Percentiles rank a stretch among this genome's conserved stretches.
Evolutionary conservation across 331 rosid genomes (phyloP).

Genomic region (Stylosanthes scabra): DNA sequence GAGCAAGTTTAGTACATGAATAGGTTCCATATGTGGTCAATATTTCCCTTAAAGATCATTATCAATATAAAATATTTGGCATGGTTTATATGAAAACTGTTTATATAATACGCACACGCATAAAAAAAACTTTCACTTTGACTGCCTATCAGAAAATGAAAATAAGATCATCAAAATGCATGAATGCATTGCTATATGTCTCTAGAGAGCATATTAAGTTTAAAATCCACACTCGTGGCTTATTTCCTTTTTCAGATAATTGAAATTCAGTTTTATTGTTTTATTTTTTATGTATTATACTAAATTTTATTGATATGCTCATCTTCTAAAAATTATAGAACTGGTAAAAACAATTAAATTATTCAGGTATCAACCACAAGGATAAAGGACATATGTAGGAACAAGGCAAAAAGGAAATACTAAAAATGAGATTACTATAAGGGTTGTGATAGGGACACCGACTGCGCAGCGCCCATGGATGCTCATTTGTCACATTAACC

Average conservation of each 20-base stretch:
- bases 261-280: not conserved
- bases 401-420: not conserved
- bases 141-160: not conserved
- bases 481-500: too few relatives aligned
- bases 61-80: not conserved
- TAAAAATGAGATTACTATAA: slow-evolving; percentile 9
- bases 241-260: not conserved
- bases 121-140: not conserved
- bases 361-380: not conserved
- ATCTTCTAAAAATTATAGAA: not conserved
- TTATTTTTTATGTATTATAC: not conserved
- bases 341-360: not conserved
- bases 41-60: slow-evolving; percentile 9
- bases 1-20: slow-evolving; percentile 20
- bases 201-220: slow-evolving; percentile 3
- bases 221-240: not conserved
- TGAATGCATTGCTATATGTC: not conserved
- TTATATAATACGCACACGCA: not conserved
- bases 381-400: not conserved
- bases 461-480: too few relatives aligned
- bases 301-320: not conserved
- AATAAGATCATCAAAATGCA: not conserved
- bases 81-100: slow-evolving; percentile 16
- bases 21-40: slow-evolving; percentile 9
- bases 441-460: too few relatives aligned